Base-by-base conservation (phyloP, 139 green algal species). In the Mychonastes homosphaera region DNA sequence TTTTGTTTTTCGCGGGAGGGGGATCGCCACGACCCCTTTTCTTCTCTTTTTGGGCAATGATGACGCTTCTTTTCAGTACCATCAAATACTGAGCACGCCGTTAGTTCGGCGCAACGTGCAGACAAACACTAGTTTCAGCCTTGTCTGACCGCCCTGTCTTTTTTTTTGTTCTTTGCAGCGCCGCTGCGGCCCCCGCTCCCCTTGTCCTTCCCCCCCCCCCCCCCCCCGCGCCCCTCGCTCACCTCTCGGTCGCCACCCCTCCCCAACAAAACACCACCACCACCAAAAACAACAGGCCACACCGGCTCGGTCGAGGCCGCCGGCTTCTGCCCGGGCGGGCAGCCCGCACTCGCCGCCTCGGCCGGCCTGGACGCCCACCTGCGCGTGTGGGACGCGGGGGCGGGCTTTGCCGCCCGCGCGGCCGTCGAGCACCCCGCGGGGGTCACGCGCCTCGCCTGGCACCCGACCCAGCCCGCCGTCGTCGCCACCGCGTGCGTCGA, bases 401-500 rank as follows among this genome's bases (percentile, higher is more conserved):
- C n/a, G n/a, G n/a, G n/a, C n/a, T n/a, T n/a, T n/a, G n/a, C n/a
- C n/a, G n/a, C n/a, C n/a, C n/a, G n/a, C n/a, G n/a, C n/a, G n/a
- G n/a, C n/a, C n/a, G n/a, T n/a, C n/a, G n/a, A n/a, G n/a, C n/a
- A n/a, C n/a, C n/a, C n/a, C n/a, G n/a, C n/a, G n/a, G 73, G 60
- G 24, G 41, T 91, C 35, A 87, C 79, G 19, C 70, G 77, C 23
- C 66, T 89, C 49, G 59, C 43, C 0, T 79, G 69, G 64, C 77
- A 88, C 58, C 80, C 79, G 18, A 69, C 53, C 1, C 52, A 81
- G 63, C 77, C 82, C 1, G n/a, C n/a, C n/a, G 50, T 95, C 4
- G 64, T 94, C 1, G 73, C 83, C 41, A 93, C 83, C 0, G 83
- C 63, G 19, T 87, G 83, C 55, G 23, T 91, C 27, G 87, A 95